phyloP scores from a whole-genome alignment of 2,329 filamentous ascomycete genomes.

The Thermothelomyces thermophilus region DNA sequence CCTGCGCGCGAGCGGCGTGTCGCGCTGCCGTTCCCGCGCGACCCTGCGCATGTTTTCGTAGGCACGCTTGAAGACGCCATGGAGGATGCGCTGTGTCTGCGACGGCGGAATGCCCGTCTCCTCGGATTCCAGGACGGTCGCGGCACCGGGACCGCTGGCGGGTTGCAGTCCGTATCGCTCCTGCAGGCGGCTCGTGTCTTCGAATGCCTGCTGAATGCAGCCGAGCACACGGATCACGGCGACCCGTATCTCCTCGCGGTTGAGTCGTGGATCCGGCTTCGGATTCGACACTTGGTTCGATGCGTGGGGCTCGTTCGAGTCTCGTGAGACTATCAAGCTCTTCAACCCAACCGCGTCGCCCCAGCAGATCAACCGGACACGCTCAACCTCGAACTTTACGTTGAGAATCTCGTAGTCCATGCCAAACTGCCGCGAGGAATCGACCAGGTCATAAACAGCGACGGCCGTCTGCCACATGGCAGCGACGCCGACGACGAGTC shows the following conservation, averaged over 20 bases:
- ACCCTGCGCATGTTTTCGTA: slow-evolving; percentile 4
- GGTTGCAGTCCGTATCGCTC: slow-evolving; percentile 9
- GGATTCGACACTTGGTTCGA: neutral
- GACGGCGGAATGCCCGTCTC: neutral
- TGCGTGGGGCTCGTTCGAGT: neutral
- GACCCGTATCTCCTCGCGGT: neutral
- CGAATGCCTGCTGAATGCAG: slow-evolving; percentile 9
- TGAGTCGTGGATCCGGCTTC: slow-evolving; percentile 1
- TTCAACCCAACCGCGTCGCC: slow-evolving; percentile 6
- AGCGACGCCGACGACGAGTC: slow-evolving; percentile 9
- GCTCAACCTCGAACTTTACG: slow-evolving; percentile 9
- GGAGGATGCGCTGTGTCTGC: slow-evolving; percentile 2
- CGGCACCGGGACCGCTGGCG: neutral
- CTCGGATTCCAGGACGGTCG: neutral
- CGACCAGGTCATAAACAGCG: slow-evolving; percentile 8
- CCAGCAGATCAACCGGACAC: slow-evolving; percentile 6
- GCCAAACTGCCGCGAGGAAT: slow-evolving; percentile 6
- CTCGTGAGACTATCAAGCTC: neutral
- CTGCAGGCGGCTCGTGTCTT: slow-evolving; percentile 5
- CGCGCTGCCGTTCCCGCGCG: neutral
- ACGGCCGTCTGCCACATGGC: slow-evolving; percentile 6
- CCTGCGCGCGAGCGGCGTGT: neutral
- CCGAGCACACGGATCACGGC: slow-evolving; percentile 6
- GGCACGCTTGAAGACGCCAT: slow-evolving; percentile 6
- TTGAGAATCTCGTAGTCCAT: slow-evolving; percentile 10